Conservation (phyloP, 2,329 filamentous ascomycete genomes). For the Claviceps arundinis region DNA sequence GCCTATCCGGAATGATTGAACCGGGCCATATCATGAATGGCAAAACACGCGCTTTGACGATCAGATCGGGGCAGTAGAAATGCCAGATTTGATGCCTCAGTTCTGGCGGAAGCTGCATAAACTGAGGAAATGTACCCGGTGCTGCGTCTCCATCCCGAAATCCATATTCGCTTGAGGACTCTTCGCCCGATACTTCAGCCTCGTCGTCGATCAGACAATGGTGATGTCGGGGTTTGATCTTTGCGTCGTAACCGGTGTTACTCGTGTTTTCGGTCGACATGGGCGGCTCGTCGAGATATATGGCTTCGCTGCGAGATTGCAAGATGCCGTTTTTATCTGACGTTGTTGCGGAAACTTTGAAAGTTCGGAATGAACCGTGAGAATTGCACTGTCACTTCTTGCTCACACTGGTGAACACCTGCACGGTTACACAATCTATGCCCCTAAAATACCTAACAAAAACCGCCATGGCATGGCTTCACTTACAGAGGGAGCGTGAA, state of each 20-base stretch:
- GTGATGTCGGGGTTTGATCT: not conserved
- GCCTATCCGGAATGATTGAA: not conserved
- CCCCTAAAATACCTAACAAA: too few species aligned
- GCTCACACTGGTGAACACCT: too few species aligned
- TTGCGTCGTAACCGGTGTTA: conserved; percentile 3
- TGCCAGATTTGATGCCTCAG: conserved; percentile 22
- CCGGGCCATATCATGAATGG: conserved; percentile 4
- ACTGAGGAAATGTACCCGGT: conserved; percentile 12
- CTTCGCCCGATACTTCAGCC: conserved; percentile 4
- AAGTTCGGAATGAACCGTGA: too few species aligned
- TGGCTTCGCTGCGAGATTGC: not conserved
- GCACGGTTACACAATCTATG: too few species aligned
- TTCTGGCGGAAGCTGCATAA: conserved; percentile 18
- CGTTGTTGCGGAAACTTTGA: too few species aligned
- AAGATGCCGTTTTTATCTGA: too few species aligned
- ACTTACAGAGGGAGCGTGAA: too few species aligned
- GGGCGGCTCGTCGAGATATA: not conserved
- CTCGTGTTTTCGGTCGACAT: conserved; percentile 1
- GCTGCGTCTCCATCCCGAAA: not conserved
- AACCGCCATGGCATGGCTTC: too few species aligned
- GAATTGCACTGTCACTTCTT: too few species aligned
- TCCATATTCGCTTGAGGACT: not conserved
- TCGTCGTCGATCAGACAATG: conserved; percentile 6
- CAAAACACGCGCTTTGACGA: conserved; percentile 11
- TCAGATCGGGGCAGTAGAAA: conserved; percentile 18